Evolutionary conservation across 441 rosid genomes (phyloP).

Genomic region (Arabidopsis lyrata): DNA sequence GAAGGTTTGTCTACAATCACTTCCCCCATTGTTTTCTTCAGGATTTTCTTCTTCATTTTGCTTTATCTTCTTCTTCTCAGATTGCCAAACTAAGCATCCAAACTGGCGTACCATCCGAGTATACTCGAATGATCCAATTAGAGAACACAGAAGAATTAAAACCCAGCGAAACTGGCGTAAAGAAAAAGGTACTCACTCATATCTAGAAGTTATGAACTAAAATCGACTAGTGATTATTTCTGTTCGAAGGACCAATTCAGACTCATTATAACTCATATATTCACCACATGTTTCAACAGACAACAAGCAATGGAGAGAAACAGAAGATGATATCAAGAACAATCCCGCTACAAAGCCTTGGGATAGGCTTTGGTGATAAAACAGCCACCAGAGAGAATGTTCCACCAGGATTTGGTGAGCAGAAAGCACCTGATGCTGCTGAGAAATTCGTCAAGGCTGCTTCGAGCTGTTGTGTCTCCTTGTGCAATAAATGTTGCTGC

Average conservation of each 20-base stretch:
- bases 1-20: constrained; percentile 57
- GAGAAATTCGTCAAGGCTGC: constrained; percentile 79
- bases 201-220: neutral
- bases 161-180: constrained; percentile 37
- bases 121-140: constrained; percentile 71
- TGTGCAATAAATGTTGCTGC: constrained; percentile 74
- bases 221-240: neutral
- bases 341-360: constrained; percentile 54
- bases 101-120: constrained; percentile 71
- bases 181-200: constrained; percentile 37
- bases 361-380: constrained; percentile 79
- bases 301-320: constrained; percentile 45
- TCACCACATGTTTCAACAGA: constrained; percentile 44
- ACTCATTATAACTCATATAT: constrained; percentile 12
- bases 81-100: constrained; percentile 69
- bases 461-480: constrained; percentile 70
- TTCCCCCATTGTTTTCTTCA: constrained; percentile 2
- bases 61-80: constrained; percentile 47
- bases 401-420: constrained; percentile 62
- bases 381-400: constrained; percentile 70
- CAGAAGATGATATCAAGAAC: constrained; percentile 49
- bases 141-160: constrained; percentile 55
- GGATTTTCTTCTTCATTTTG: constrained; percentile 25
- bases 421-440: constrained; percentile 70
- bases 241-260: neutral